These are phyloP conservation scores for Trichoderma gracile DNA, from an alignment of 2,329 filamentous ascomycete genomes.

Conservation along the genomic window DNA sequence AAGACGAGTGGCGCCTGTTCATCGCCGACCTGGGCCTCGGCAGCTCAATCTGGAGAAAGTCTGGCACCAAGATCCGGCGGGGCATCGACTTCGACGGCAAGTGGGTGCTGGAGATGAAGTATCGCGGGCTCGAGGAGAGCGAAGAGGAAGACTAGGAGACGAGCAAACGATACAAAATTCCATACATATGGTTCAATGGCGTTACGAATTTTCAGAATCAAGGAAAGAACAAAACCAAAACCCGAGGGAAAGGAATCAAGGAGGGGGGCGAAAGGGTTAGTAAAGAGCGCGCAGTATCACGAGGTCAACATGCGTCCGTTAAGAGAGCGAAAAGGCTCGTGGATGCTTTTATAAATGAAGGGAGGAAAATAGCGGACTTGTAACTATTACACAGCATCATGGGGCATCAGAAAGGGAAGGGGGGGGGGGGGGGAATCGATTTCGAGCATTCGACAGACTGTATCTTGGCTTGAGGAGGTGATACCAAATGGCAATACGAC, in stretches of 20 bases:
- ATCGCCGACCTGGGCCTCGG: constrained; percentile 86
- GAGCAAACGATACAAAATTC: neutral
- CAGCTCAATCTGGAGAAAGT: constrained; percentile 80
- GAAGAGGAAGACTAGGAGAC: constrained; percentile 25
- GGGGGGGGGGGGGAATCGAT: neutral
- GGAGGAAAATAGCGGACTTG: constrained; percentile 13
- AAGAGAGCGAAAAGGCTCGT: neutral
- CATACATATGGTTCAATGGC: neutral
- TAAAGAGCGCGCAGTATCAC: neutral
- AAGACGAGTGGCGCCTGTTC: constrained; percentile 73
- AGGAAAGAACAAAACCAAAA: neutral
- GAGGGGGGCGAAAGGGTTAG: too few species aligned
- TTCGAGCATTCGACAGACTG: constrained; percentile 11
- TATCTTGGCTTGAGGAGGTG: constrained; percentile 12
- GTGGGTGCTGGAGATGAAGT: constrained; percentile 76
- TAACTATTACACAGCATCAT: constrained; percentile 21
- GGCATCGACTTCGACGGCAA: constrained; percentile 85
- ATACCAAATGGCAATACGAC: constrained; percentile 1
- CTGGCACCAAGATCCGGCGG: constrained; percentile 75
- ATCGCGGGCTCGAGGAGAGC: constrained; percentile 43
- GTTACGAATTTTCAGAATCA: constrained; percentile 6
- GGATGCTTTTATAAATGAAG: neutral
- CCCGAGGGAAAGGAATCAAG: neutral
- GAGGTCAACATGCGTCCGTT: neutral
- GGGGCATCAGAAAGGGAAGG: constrained; percentile 18